Base-by-base conservation (phyloP, 1,139 yeast species). In the Geotrichum citri-aurantii region DNA sequence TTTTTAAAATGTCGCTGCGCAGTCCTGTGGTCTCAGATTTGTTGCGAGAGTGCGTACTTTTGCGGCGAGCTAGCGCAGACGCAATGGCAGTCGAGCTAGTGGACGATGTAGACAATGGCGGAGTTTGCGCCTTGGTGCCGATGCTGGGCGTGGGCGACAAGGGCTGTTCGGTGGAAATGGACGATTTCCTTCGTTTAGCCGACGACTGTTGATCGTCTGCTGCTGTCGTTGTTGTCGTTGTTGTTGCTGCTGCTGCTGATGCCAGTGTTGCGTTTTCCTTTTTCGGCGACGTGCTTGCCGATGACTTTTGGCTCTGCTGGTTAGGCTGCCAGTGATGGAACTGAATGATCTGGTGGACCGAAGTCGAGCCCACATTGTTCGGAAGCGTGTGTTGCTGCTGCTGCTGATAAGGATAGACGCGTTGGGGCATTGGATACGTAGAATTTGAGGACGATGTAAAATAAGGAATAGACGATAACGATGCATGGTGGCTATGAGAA, bases 251-350 rank as follows among this genome's bases (percentile, higher is more conserved):
- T 3, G 59, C n/a, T 12, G 54, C 42, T 52, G 58, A 55, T 12
- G 46, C 47, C 27, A 48, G 26, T 5, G 50, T 24, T 8, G 57
- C 21, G 11, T 44, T 44, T 19, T 60, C 59, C 50, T 59, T 58
- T 49, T 59, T 59, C 11, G 62, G 60, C 24, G 62, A 60, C 37
- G 54, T 49, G 29, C 60, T 37, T 19, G 57, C 47, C 29, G 61
- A 40, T 29, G 55, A 57, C 52, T 59, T 58, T 37, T 37, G 44
- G 44, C 44, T 37, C 42, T 47, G 58, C 52, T 59, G 61, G 26
- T 57, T 59, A 21, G 65, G 65, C 53, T 61, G 62, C 65, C 65
- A 62, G 50, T 62, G 64, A 49, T 62, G 64, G 51, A 62, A 62
- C 48, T 62, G 64, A 33, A 62, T 62, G 19, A 62, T 56, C 33